Base-by-base conservation (phyloP, 2,329 filamentous ascomycete species). In the Calonectria ilicicola region DNA sequence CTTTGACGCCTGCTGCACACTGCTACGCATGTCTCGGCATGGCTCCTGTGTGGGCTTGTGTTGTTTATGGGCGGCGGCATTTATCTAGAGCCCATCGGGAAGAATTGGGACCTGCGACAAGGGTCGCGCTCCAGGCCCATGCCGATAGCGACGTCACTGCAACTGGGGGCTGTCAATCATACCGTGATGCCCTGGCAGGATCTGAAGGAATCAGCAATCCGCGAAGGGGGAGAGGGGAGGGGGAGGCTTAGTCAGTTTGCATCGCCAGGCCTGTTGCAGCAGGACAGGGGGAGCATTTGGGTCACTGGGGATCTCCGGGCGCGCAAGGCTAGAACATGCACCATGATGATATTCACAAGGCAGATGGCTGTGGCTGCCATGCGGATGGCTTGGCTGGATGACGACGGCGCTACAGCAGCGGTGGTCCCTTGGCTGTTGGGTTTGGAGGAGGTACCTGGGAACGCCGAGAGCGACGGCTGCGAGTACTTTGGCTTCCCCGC, bases 211-310 rank as follows among this genome's bases (percentile, higher is more conserved):
- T 58, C 49, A 23, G 17, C 27, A 38, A 44, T 27, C 35, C 29
- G 27, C 64, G 69, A 47, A 64, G 32, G 64, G 32, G 69, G n/a
- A n/a, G n/a, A n/a, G n/a, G n/a, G n/a, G n/a, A n/a, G n/a, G n/a
- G n/a, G n/a, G n/a, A n/a, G n/a, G 69, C 69, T 72, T 71, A 67
- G 69, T 71, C 69, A 72, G n/a, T 49, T 49, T 58, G 58, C 42
- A 27, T 56, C 19, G 46, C 14, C 26, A 32, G 29, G 46, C 23
- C 44, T 47, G n/a, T 29, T 64, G 27, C n/a, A 21, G 38, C 23
- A 27, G 51, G 35, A n/a, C 32, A 40, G 53, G 53, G 53, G 53
- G 32, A 12, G 23, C 23, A 35, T 21, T 21, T 42, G 58, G 58
- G 26, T 23, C 40, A 46, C 19, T 46, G 58, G 58, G 40, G 35